A percentile compares a stretch with the other conserved stretches of the same genome.
Conservation (phyloP, 106 monocot species). For the Phalaenopsis aphrodite region DNA sequence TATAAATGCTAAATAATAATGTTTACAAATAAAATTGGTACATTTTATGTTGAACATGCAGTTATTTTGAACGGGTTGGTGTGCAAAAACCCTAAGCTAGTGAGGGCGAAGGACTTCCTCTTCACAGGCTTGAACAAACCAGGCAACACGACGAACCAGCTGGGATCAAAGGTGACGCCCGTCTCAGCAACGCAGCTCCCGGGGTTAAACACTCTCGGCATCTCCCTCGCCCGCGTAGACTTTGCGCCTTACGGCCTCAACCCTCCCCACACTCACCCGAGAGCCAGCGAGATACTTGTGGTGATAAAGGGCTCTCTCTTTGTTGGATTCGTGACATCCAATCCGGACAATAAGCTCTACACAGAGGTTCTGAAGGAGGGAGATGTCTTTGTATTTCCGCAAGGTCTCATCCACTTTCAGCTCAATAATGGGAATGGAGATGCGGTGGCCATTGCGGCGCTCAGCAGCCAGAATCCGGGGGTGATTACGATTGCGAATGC, state of each 20-base stretch:
- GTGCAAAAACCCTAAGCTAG: constrained; percentile 6
- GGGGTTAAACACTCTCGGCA: constrained; percentile 48
- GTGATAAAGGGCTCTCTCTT: constrained; percentile 24
- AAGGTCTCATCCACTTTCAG: constrained; percentile 11
- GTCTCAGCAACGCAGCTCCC: constrained; percentile 11
- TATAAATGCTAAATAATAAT: background rate
- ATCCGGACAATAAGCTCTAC: constrained; percentile 2
- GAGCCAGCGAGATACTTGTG: constrained; percentile 26
- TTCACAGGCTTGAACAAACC: constrained; percentile 1
- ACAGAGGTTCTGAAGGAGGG: background rate
- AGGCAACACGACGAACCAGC: constrained; percentile 12
- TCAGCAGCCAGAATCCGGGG: constrained; percentile 16
- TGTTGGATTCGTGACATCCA: background rate
- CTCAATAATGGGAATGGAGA: background rate
- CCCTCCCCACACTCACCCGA: constrained; percentile 36
- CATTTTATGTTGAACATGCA: background rate
- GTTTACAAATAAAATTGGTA: too few relatives aligned
- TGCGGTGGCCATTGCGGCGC: background rate
- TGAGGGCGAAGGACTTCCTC: constrained; percentile 6
- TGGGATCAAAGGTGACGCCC: constrained; percentile 28
- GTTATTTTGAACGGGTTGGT: constrained; percentile 12
- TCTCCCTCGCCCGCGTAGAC: constrained; percentile 34
- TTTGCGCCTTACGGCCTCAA: constrained; percentile 29
- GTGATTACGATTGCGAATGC: constrained; percentile 8
- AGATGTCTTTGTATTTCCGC: background rate